Base-by-base conservation (phyloP, 2,329 filamentous ascomycete species). In the Helotiales sp. region DNA sequence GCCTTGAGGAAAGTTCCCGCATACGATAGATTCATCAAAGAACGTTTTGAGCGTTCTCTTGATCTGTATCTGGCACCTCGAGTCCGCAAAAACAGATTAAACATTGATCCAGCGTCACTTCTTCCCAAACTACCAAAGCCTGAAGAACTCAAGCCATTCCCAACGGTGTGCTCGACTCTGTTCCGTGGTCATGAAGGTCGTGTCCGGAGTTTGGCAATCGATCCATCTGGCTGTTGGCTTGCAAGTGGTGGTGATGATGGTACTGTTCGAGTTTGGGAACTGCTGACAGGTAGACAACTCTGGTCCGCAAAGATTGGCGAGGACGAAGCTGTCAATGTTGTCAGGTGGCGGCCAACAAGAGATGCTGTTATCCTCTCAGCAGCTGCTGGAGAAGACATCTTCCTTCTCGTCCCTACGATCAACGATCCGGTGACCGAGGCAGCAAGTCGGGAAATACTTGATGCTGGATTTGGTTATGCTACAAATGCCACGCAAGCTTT, bases 191-290 rank as follows among this genome's bases (percentile, higher is more conserved):
- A 99, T 70, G 85, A 91, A 62, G 93, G 93, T 15, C 86, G 92
- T 54, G 93, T 99, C 33, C 86, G 95, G 51, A 89, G 88, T 50
- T 82, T 96, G 13, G 82, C 90, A 7, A 85, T 98, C 62, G 93
- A 96, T 71, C 92, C 95, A 2, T 86, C 87, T 38, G 92, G 95
- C 40, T 81, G 88, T 59, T 97, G 87, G 81, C 77, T 98, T 57
- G 95, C 95, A 1, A 96, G 89, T 65, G 95, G 93, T 69, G 95
- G 95, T 48, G 93, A 98, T 67, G 96, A 99, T 73, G 93, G 95
- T 30, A 95, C 89, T 19, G 88, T 96, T 24, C 85, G 93, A 55
- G 84, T 99, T 24, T 98, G 93, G 93, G 89, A 95, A 61, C 81
- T 97, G 55, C 73, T 88, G 54, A 95, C 91, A 8, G 93, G 92